phyloP scores from a whole-genome alignment of 768 basidiomycete species.

The Brasilioporus rufonigricans region DNA sequence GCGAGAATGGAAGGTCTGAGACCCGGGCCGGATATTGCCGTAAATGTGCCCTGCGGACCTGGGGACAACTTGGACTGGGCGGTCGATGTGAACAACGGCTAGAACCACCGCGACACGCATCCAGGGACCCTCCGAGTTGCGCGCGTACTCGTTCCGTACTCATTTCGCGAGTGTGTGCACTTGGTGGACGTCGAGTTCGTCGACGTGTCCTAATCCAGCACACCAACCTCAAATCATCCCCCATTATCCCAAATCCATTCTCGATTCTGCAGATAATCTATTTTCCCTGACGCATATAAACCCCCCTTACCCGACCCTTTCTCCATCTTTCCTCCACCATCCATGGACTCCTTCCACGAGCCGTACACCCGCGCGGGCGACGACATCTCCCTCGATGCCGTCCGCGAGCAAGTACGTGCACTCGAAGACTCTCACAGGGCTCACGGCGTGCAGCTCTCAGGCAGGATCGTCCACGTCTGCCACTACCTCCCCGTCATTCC shows the following conservation, averaged over 20 bases:
- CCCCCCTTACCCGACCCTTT: neutral
- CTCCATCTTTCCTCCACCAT: conserved; percentile 3
- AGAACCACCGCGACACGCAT: neutral
- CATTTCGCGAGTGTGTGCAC: neutral
- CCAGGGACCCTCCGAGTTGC: neutral
- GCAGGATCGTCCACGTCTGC: conserved; percentile 88
- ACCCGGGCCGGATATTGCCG: conserved; percentile 21
- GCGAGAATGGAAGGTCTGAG: conserved; percentile 17
- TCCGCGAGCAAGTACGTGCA: conserved; percentile 65
- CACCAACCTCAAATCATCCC: conserved; percentile 21
- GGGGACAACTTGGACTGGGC: neutral
- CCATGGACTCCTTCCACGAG: conserved; percentile 73
- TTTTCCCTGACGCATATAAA: conserved; percentile 20
- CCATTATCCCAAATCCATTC: conserved; percentile 21
- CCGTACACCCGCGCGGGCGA: conserved; percentile 64
- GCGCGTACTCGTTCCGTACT: neutral
- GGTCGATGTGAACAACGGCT: neutral
- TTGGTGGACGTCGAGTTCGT: neutral
- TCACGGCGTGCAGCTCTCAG: conserved; percentile 73
- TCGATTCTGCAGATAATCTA: conserved; percentile 30
- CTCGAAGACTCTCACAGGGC: conserved; percentile 73
- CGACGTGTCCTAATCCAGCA: conserved; percentile 27
- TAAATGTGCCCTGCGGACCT: neutral
- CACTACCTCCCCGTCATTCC: conserved; percentile 84
- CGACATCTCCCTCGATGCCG: conserved; percentile 66